Evolutionary conservation across 75 land plant genomes (phyloP).

Genomic region (Chamaecyparis obtusa): DNA sequence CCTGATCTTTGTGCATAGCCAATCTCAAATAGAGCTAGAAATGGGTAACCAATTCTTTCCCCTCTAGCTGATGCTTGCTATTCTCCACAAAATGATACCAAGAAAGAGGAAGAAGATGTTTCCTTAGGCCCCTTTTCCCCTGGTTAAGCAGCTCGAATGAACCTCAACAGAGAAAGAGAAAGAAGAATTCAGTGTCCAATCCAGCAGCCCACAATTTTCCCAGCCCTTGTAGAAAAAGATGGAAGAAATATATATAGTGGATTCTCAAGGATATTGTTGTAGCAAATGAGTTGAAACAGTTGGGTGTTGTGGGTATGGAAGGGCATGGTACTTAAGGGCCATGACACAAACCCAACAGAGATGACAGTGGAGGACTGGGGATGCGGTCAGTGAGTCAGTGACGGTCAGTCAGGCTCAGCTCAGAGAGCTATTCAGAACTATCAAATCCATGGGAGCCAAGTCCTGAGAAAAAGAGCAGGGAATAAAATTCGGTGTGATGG

Average conservation of each 20-base stretch:
- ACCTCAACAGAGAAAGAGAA: background rate
- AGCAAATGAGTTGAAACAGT: background rate
- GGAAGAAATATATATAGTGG: background rate
- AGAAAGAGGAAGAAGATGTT: no score
- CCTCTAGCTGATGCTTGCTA: no score
- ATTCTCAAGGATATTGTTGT: background rate
- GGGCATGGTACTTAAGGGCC: background rate
- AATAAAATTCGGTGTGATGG: background rate
- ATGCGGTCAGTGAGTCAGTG: conserved; percentile 1
- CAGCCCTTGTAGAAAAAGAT: background rate
- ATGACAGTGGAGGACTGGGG: conserved; percentile 1
- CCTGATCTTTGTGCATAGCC: background rate
- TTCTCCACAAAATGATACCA: no score
- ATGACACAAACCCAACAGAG: background rate
- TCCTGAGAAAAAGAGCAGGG: conserved; percentile 1
- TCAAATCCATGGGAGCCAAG: conserved; percentile 9
- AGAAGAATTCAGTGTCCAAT: background rate
- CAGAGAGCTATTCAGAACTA: background rate
- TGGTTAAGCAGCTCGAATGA: background rate
- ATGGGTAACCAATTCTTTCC: no score
- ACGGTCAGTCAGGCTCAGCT: background rate
- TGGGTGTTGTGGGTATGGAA: background rate
- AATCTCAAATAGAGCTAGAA: background rate
- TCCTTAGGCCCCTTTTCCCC: no score
- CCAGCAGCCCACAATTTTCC: background rate